Base-by-base conservation (phyloP, 1,139 yeast genomes). In the Geotrichum macrosporum region DNA sequence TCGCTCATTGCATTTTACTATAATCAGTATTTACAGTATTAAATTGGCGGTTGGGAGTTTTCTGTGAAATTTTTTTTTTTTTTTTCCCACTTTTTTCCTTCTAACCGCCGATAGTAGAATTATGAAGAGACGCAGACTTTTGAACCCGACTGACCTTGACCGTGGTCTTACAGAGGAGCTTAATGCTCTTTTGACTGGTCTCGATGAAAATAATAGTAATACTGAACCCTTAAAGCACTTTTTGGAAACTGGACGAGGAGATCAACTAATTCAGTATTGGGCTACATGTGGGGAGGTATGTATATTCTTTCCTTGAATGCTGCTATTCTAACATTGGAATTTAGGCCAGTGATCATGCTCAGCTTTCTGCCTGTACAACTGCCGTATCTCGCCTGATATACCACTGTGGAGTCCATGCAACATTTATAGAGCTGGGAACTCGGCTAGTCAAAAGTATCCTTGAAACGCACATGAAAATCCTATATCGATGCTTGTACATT, bases 401-500 rank as follows among this genome's bases (percentile, higher is more conserved):
- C 1, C 32, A 30, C 19, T 49, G 49, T 27, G 46, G 47, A 9
- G 43, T 35, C 30, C 47, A 52, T 31, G 47, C 55, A 3, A 50
- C 48, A 5, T 50, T 61, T 18, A 42, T 52, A 8, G 55, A 53
- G 29, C 47, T 53, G 21, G 70, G 66, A 2, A 65, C 67, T 4
- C 64, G 78, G 42, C 75, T 81, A 49, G 72, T 61, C 31, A 53
- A 63, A 30, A 75, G 75, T 18, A 65, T 87, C 8, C 63, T 87
- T 16, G 70, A 72, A 1, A 74, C 72, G 47, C 77, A 84, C 59
- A 63, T 75, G 41, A 84, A 81, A 57, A 75, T 80, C 19, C 68
- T 88, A 3, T 85, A 84, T 64, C 72, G 95, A 57, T 80, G 84
- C 20, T 67, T 88, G 38, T 76, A 74, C 51, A 76, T 78, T 50